Conservation (phyloP, 1,139 yeast species). For the Blastobotrys arbuscula region DNA sequence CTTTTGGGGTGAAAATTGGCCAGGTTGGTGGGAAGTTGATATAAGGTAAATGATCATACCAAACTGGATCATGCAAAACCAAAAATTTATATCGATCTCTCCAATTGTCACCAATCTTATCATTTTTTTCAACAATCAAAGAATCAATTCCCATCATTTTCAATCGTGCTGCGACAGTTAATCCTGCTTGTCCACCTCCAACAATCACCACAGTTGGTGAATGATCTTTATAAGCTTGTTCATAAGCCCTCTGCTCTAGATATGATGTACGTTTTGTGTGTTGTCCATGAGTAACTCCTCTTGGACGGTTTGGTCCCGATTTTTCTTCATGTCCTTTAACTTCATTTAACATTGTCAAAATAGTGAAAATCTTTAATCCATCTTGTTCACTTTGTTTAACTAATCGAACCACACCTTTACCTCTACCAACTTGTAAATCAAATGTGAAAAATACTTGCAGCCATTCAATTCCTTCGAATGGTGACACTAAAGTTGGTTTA, state of each 20-base stretch:
- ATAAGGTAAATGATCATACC: conserved; percentile 41
- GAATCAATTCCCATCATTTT: conserved; percentile 38
- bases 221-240: conserved; percentile 20
- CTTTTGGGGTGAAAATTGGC: conserved; percentile 42
- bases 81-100: conserved; percentile 41
- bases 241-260: conserved; percentile 9
- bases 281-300: conserved; percentile 39
- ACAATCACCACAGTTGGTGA: conserved; percentile 38
- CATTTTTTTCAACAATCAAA: conserved; percentile 38
- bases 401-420: conserved; percentile 35
- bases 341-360: conserved; percentile 38
- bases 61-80: conserved; percentile 43
- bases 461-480: conserved; percentile 11
- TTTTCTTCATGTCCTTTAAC: conserved; percentile 35
- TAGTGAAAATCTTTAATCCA: conserved; percentile 32
- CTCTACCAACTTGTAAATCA: conserved; percentile 33
- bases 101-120: conserved; percentile 43
- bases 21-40: conserved; percentile 39
- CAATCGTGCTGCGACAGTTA: conserved; percentile 40
- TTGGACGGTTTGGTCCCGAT: conserved; percentile 32
- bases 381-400: conserved; percentile 30
- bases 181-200: conserved; percentile 45
- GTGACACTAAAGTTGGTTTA: conserved; percentile 4
- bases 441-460: conserved; percentile 35
- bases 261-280: conserved; percentile 33